These are phyloP conservation scores for Candida maesae DNA, from an alignment of 805 yeast species.

Conservation along the genomic window DNA sequence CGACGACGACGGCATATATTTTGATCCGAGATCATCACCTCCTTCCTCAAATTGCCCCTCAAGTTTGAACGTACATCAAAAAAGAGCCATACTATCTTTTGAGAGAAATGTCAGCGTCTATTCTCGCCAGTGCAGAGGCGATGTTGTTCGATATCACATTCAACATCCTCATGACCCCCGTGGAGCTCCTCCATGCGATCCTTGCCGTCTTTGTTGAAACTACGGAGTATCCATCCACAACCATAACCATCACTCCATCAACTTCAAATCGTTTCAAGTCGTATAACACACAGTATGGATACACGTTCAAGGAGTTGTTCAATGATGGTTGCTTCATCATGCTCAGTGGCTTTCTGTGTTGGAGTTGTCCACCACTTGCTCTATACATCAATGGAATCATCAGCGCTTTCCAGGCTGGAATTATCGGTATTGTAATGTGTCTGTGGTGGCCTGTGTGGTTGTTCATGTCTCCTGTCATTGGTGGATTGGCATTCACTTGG, in stretches of 20 bases:
- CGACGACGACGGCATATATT: too few species aligned
- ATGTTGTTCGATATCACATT: constrained; percentile 5
- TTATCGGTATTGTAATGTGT: background rate
- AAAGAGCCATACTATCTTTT: too few species aligned
- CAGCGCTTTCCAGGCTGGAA: background rate
- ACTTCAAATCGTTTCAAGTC: too few species aligned
- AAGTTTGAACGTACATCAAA: too few species aligned
- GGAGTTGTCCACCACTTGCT: background rate
- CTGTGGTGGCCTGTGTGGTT: background rate
- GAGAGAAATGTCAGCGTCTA: background rate
- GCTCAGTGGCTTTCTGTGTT: background rate
- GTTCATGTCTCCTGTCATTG: background rate
- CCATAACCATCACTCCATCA: too few species aligned
- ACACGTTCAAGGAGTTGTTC: too few species aligned
- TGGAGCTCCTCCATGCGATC: background rate
- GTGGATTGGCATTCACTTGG: too few species aligned
- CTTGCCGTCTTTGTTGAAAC: constrained; percentile 4
- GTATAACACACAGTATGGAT: too few species aligned
- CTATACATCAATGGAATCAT: background rate
- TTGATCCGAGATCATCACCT: too few species aligned
- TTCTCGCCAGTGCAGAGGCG: background rate
- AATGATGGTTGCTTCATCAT: too few species aligned
- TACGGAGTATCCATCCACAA: constrained; percentile 7
- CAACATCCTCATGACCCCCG: constrained; percentile 4
- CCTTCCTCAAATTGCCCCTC: too few species aligned